These are phyloP conservation scores for Hymenoscyphus linearis DNA, from an alignment of 2,329 filamentous ascomycete species.

Conservation along the genomic window DNA sequence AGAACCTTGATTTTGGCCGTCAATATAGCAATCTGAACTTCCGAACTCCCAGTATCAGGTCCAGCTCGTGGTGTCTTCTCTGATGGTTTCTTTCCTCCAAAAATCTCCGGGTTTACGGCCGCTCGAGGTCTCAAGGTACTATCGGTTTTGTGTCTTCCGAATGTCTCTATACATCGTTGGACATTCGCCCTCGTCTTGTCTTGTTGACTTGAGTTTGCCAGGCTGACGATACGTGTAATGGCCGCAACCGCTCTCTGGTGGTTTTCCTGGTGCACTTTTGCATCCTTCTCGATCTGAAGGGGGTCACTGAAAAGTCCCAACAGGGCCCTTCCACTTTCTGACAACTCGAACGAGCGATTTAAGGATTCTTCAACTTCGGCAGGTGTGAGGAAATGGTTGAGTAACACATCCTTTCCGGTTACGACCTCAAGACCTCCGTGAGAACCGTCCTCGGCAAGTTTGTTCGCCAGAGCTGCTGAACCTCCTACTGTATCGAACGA, in stretches of 20 bases:
- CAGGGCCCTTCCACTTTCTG: slow-evolving; percentile 45
- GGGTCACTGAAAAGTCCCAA: slow-evolving; percentile 23
- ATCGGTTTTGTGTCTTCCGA: slow-evolving; percentile 91
- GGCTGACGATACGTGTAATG: slow-evolving; percentile 69
- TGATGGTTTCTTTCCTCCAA: slow-evolving; percentile 16
- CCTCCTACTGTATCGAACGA: slow-evolving; percentile 62
- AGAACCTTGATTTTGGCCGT: slow-evolving; percentile 88
- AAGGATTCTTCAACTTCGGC: slow-evolving; percentile 63
- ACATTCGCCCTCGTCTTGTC: slow-evolving; percentile 80
- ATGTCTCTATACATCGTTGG: slow-evolving; percentile 75
- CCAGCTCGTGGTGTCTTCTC: slow-evolving; percentile 64
- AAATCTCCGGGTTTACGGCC: slow-evolving; percentile 16
- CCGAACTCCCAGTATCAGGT: slow-evolving; percentile 87
- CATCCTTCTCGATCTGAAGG: slow-evolving; percentile 37
- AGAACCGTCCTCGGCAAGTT: slow-evolving; percentile 33
- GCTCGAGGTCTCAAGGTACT: slow-evolving; percentile 47
- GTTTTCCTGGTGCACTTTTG: slow-evolving; percentile 43
- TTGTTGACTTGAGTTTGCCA: slow-evolving; percentile 72
- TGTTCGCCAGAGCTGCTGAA: slow-evolving; percentile 14
- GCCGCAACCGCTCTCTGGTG: slow-evolving; percentile 70
- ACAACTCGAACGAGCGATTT: slow-evolving; percentile 61
- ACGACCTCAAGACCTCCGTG: slow-evolving; percentile 40
- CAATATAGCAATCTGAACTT: slow-evolving; percentile 96
- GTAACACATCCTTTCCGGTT: slow-evolving; percentile 45
- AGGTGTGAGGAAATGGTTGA: slow-evolving; percentile 73